Base-by-base conservation (phyloP, 2,329 filamentous ascomycete species). In the Fusarium beomiforme region DNA sequence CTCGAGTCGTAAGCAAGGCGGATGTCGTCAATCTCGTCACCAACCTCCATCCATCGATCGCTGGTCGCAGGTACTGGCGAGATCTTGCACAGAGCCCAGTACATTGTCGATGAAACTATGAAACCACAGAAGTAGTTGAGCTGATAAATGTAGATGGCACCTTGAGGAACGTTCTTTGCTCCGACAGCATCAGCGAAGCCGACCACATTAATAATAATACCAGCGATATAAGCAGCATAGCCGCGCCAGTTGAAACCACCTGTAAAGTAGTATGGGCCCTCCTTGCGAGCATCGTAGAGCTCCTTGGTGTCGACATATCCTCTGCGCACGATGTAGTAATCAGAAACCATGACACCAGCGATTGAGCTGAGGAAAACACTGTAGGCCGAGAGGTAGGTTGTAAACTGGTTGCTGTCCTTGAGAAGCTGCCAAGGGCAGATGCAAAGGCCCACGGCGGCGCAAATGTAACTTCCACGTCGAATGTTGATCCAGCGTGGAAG, bases 321-420 rank as follows among this genome's bases (percentile, higher is more conserved):
- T 64, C 88, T 90, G 63, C 95, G 92, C 8, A 97, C 93, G 60
- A 92, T 69, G 81, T 97, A 98, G 84, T 98, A 98, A 81, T 98
- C 95, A 73, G 87, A 88, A 66, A 94, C 85, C 83, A 97, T 96
- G 70, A 97, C 93, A n/a, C 95, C 95, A 1, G 93, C 94, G 69
- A 98, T 97, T 44, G 92, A 94, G 64, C 92, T 95, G n/a, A 98
- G 87, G 82, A 98, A 98, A 61, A 98, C 94, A 6, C 92, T 94
- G 84, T 97, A 97, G 2, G 95, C 92, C 2, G 93, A 96, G 2
- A 98, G 89, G 78, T 97, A 97, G 6, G 93, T 97, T 1, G 93
- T 96, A 83, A 97, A 97, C 81, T 91, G 90, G 84, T 95, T 97
- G 46, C 89, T 89, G 46, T 85, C 85, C 4, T 87, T 90, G 12